Evolutionary conservation across 2,329 filamentous ascomycete genomes (phyloP).

Genomic region (Verticillium klebahnii): DNA sequence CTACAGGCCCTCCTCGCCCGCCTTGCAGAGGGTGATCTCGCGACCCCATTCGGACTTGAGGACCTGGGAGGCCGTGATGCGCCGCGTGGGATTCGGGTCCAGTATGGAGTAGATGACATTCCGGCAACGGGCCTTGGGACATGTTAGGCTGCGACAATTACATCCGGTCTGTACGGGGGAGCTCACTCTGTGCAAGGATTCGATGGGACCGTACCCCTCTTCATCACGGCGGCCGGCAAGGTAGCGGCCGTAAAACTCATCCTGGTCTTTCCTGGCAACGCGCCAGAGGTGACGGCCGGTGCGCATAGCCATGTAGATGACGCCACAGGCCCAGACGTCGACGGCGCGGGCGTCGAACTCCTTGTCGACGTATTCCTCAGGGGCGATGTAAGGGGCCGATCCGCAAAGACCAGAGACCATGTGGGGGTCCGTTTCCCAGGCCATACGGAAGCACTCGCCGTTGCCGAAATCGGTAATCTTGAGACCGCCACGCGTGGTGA

Average conservation of each 20-base stretch:
- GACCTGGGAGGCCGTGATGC: conserved; percentile 93
- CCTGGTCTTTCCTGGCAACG: conserved; percentile 92
- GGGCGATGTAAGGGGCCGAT: conserved; percentile 94
- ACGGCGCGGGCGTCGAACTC: conserved; percentile 98
- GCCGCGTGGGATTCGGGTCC: conserved; percentile 86
- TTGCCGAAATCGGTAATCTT: conserved; percentile 99
- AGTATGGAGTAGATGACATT: conserved; percentile 99
- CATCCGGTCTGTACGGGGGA: not conserved
- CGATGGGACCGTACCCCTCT: conserved; percentile 93
- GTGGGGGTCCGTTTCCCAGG: conserved; percentile 96
- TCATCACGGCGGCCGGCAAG: conserved; percentile 89
- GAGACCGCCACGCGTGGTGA: conserved; percentile 86
- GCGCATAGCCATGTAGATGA: conserved; percentile 99
- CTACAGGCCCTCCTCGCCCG: conserved; percentile 90
- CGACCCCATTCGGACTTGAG: conserved; percentile 98
- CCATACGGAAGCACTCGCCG: conserved; percentile 98
- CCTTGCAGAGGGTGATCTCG: conserved; percentile 95
- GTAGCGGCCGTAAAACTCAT: conserved; percentile 95
- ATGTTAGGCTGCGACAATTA: not conserved
- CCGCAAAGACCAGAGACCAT: conserved; percentile 98
- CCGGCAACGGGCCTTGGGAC: conserved; percentile 77
- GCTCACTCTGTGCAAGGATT: conserved; percentile 89
- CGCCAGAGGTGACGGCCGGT: conserved; percentile 95
- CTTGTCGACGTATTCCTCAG: conserved; percentile 90
- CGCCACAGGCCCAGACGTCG: conserved; percentile 95